Base-by-base conservation (phyloP, 495 filamentous ascomycete genomes). In the Chaetomium fimeti region DNA sequence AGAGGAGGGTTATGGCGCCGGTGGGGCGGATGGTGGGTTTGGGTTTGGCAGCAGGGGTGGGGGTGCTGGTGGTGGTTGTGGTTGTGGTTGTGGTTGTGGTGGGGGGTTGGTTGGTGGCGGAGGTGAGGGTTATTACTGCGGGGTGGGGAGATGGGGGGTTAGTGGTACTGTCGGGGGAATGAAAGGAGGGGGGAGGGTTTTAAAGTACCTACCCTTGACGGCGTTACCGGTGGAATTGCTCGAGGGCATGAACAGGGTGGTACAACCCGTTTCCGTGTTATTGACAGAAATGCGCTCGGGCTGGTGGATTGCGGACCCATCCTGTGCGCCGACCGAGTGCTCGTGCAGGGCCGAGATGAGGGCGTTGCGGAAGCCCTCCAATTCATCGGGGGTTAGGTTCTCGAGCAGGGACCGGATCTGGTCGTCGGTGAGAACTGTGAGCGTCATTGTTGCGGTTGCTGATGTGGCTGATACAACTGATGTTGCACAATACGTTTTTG, bases 241-340 rank as follows among this genome's bases (percentile, higher is more conserved):
- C 3, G 90, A 90, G 5, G 94, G 94, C 94, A 97, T 98, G 74
- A 96, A 94, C 36, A 98, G 80, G 0, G 90, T 96, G 3, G 90
- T 95, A 48, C 86, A 84, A 43, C 91, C 89, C 79, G 91, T 88
- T 24, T 77, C 81, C 4, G 81, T 57, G 36, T 83, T 77, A 49
- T 85, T 84, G 53, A 93, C 83, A 0, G 87, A 83, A 0, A 89
- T 89, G 53, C 93, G 84, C 60, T 86, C 84, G 0, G 93, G 93
- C 71, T 96, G 91, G 61, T 90, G 88, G 32, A 82, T 79, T 4
- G 84, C 53, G 28, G 70, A 75, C 48, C 78, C 73, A 20, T 66
- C 62, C 45, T 87, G 82, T 2, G 82, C 87, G 5, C 85, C 85
- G 11, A 88, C 90, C 0, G 91, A 92, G 72, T 94, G 95, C 66